A percentile compares a stretch with the other conserved stretches of the same genome.
Evolutionary conservation across 768 basidiomycete species (phyloP).

Genomic region (Paxillus involutus): DNA sequence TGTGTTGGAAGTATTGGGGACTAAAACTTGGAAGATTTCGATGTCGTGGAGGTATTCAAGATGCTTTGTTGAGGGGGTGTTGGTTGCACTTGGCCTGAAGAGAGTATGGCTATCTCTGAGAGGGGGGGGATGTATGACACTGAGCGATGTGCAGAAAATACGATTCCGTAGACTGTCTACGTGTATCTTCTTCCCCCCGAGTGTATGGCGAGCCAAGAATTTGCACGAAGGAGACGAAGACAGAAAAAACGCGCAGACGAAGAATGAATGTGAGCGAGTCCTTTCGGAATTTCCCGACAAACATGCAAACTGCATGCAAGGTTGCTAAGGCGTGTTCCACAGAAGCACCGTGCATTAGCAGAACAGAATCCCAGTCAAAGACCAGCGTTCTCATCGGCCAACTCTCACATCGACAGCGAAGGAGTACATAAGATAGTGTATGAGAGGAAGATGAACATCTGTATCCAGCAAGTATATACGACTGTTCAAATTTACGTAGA

Average conservation of each 20-base stretch:
- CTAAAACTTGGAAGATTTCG: background rate
- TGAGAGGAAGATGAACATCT: background rate
- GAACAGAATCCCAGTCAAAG: background rate
- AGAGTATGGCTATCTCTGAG: conserved; percentile 1
- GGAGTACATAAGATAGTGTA: conserved; percentile 10
- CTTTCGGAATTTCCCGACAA: conserved; percentile 30
- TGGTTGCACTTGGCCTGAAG: background rate
- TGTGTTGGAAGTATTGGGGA: conserved; percentile 3
- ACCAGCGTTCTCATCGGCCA: background rate
- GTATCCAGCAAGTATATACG: background rate
- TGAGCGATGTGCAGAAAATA: conserved; percentile 1
- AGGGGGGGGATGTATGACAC: conserved; percentile 4
- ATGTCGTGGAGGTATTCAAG: background rate
- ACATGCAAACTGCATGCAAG: conserved; percentile 19
- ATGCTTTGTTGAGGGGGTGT: background rate
- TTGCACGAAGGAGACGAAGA: conserved; percentile 6
- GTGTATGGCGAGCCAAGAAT: conserved; percentile 5
- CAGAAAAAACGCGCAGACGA: conserved; percentile 19
- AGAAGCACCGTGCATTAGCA: background rate
- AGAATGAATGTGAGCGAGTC: conserved; percentile 10
- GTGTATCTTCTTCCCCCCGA: conserved; percentile 11
- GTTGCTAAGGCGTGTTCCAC: conserved; percentile 6
- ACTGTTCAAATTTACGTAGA: conserved; percentile 19
- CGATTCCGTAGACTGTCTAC: conserved; percentile 8
- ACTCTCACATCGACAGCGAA: conserved; percentile 1